Conservation (phyloP, 1,284 basidiomycete genomes). For the Agaricales sp. region DNA sequence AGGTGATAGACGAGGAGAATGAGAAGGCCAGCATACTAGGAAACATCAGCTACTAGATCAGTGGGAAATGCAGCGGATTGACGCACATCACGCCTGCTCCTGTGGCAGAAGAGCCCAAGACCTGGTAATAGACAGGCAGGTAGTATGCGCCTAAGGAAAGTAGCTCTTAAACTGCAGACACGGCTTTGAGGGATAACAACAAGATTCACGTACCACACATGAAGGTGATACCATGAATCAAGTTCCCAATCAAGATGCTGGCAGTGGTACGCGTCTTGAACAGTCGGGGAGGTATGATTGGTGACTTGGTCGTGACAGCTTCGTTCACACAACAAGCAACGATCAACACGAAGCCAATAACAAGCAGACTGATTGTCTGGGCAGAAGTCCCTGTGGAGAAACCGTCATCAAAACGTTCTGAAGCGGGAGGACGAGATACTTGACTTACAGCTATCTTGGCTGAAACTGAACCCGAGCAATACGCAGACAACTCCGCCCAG, state of each 20-base stretch:
- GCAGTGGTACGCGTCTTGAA: slow-evolving; percentile 38
- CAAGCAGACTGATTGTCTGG: slow-evolving; percentile 37
- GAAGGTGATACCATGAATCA: slow-evolving; percentile 31
- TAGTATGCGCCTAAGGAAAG: slow-evolving; percentile 21
- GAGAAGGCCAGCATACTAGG: slow-evolving; percentile 31
- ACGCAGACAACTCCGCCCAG: slow-evolving; percentile 37
- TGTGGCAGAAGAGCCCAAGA: slow-evolving; percentile 33
- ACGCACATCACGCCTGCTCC: slow-evolving; percentile 24
- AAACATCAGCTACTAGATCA: background rate
- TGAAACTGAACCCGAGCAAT: slow-evolving; percentile 26
- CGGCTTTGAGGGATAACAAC: too few species aligned
- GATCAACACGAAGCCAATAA: slow-evolving; percentile 32
- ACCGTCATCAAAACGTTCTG: background rate
- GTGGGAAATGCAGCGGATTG: background rate
- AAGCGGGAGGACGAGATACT: background rate
- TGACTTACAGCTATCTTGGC: slow-evolving; percentile 17
- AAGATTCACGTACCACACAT: slow-evolving; percentile 14
- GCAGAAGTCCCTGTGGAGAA: slow-evolving; percentile 11
- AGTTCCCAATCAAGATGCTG: slow-evolving; percentile 24
- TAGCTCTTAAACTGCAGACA: slow-evolving; percentile 5
- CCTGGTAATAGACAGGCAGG: slow-evolving; percentile 30
- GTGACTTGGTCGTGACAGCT: slow-evolving; percentile 33
- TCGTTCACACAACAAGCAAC: slow-evolving; percentile 31
- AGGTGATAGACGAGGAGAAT: slow-evolving; percentile 22
- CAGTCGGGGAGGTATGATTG: slow-evolving; percentile 41